phyloP scores from a whole-genome alignment of 441 rosid species.

The Rhodomyrtus psidioides region DNA sequence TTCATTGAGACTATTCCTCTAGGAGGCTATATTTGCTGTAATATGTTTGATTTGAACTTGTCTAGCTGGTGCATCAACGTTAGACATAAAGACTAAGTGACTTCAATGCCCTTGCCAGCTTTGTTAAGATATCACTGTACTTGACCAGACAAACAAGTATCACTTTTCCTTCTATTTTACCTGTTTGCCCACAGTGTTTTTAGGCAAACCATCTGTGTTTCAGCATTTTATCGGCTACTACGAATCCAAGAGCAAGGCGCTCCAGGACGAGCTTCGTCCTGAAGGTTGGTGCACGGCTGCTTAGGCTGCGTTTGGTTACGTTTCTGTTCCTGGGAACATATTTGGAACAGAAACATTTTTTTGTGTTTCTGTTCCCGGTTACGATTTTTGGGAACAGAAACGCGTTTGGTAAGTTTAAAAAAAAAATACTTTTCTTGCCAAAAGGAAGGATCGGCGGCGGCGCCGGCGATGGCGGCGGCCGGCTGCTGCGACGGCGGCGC shows the following conservation, averaged over 20 bases:
- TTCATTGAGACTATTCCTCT: not conserved
- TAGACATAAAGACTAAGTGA: not conserved
- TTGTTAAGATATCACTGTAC: not conserved
- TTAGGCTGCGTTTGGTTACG: no score
- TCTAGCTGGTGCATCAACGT: not conserved
- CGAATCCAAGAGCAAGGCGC: conserved; percentile 16
- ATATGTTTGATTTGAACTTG: not conserved
- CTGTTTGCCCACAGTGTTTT: not conserved
- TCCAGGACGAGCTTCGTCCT: conserved; percentile 6
- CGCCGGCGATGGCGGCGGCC: no score
- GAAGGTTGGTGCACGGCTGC: conserved; percentile 13
- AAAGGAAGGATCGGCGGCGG: no score
- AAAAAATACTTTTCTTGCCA: no score
- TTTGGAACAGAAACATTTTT: no score
- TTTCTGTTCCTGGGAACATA: no score
- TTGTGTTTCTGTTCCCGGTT: no score
- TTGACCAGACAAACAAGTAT: not conserved
- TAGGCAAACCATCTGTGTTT: not conserved
- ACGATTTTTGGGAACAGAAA: no score
- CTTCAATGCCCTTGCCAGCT: not conserved
- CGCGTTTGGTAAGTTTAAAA: no score
- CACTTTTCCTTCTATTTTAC: not conserved
- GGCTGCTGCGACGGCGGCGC: no score
- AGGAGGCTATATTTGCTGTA: not conserved
- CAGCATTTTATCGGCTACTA: conserved; percentile 7